Percentiles rank a stretch among this genome's conserved stretches.
phyloP scores from a whole-genome alignment of 352 stramenopile genomes.

The Pythium scleroteichum region DNA sequence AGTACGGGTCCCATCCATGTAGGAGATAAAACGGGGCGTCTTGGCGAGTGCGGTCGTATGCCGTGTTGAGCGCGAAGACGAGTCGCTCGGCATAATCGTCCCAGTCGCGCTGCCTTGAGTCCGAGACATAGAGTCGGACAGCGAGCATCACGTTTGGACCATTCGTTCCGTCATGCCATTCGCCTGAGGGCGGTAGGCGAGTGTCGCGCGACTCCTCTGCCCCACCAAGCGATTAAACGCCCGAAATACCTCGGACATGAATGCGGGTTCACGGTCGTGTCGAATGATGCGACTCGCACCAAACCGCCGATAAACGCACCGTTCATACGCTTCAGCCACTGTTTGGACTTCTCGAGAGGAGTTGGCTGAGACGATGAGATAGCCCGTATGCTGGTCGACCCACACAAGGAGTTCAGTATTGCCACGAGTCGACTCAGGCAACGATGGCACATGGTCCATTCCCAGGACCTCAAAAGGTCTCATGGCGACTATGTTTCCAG shows the following conservation, averaged over 20 bases:
- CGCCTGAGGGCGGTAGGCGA: conserved; percentile 23
- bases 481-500: conserved; percentile 22
- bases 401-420: conserved; percentile 34
- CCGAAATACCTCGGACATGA: conserved; percentile 21
- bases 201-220: conserved; percentile 11
- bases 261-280: conserved; percentile 23
- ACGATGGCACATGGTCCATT: conserved; percentile 33
- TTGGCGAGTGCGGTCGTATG: not conserved
- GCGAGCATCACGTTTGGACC: conserved; percentile 26
- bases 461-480: conserved; percentile 31
- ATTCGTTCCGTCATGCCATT: conserved; percentile 22
- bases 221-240: conserved; percentile 22
- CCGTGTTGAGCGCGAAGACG: conserved; percentile 28
- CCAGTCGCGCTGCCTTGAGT: conserved; percentile 22
- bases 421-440: conserved; percentile 25
- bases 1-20: conserved; percentile 19
- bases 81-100: conserved; percentile 24
- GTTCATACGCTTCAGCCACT: conserved; percentile 30
- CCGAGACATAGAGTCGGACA: conserved; percentile 21
- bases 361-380: conserved; percentile 22
- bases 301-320: conserved; percentile 20
- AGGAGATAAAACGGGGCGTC: conserved; percentile 22
- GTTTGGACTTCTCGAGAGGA: conserved; percentile 15
- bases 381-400: conserved; percentile 24
- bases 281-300: conserved; percentile 18